phyloP scores from a whole-genome alignment of 2,329 filamentous ascomycete species.

The Curvularia lunata region DNA sequence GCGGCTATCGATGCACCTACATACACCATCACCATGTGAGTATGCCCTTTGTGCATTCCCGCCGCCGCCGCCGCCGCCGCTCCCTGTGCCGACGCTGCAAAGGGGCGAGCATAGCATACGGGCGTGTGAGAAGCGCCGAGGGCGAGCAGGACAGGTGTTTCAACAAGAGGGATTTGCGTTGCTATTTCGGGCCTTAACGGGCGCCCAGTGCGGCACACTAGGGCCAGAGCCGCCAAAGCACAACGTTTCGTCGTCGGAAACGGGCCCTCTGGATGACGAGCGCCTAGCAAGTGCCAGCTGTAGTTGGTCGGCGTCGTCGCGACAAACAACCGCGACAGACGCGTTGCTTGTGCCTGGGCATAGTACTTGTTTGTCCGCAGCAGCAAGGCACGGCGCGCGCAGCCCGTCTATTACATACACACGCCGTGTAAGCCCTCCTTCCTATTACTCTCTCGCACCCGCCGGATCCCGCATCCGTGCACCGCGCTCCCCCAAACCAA shows the following conservation, averaged over 20 bases:
- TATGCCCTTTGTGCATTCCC: not conserved
- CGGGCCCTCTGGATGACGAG: slow-evolving; percentile 8
- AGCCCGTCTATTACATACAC: not conserved
- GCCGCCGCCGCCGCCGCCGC: too few relatives aligned
- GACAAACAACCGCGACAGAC: not conserved
- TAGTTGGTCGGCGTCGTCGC: not conserved
- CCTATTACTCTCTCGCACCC: slow-evolving; percentile 3
- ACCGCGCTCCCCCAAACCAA: slow-evolving; percentile 18
- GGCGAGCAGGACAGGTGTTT: slow-evolving; percentile 10
- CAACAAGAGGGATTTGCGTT: not conserved
- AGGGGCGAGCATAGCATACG: not conserved
- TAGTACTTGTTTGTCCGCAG: not conserved
- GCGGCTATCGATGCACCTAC: slow-evolving; percentile 4
- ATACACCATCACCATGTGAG: not conserved
- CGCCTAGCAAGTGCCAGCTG: not conserved
- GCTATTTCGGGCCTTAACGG: slow-evolving; percentile 5
- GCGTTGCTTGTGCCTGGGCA: not conserved
- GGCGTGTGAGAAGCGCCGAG: not conserved
- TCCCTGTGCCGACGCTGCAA: not conserved
- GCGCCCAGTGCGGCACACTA: slow-evolving; percentile 3
- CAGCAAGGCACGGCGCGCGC: not conserved
- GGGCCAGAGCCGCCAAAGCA: not conserved
- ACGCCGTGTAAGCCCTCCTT: not conserved
- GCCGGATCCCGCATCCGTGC: slow-evolving; percentile 19
- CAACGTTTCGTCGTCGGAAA: slow-evolving; percentile 12